Base-by-base conservation (phyloP, 345 rosid species). In the Salix brachista region DNA sequence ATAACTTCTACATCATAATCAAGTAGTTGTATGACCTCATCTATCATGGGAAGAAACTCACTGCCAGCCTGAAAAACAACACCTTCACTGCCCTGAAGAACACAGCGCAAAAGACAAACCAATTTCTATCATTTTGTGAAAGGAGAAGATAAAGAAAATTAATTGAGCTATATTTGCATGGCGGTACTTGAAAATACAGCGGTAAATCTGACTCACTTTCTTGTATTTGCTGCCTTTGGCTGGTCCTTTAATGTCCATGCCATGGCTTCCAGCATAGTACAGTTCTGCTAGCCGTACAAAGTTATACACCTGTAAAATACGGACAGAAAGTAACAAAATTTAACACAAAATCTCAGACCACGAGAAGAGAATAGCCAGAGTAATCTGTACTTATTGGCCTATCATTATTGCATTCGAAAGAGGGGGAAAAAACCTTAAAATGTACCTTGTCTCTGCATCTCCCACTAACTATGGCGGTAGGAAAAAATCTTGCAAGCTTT, bases 401-500 rank as follows among this genome's bases (percentile, higher is more conserved):
- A 41, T 41, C 23, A 28, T n/a, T 67, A 37, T 19, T 67, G 10
- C n/a, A 37, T 36, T 67, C 13, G 9, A 21, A 37, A n/a, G n/a
- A 16, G 26, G 4, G 7, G 11, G 3, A 0, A 2, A 3, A 14
- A 21, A 4, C 48, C 0, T 46, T 39, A 1, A 46, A n/a, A 18
- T 52, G 68, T 84, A 89, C 95, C 91, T 86, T 88, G 58, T 88
- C 90, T 21, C 89, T 81, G 76, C 96, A 83, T 56, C 96, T 78
- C 6, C 93, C 96, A 26, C 90, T 91, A 39, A 91, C 74, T 75
- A 91, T 89, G 12, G 93, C 87, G 0, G 96, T 89, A 11, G 93
- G 90, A 65, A 91, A 88, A 75, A 78, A 80, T 61, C 81, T 84
- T 17, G 89, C 89, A 23, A 88, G 88, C 71, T 89, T 87, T 21